Base-by-base conservation (phyloP, 495 filamentous ascomycete genomes). In the Aspergillus cavernicola region DNA sequence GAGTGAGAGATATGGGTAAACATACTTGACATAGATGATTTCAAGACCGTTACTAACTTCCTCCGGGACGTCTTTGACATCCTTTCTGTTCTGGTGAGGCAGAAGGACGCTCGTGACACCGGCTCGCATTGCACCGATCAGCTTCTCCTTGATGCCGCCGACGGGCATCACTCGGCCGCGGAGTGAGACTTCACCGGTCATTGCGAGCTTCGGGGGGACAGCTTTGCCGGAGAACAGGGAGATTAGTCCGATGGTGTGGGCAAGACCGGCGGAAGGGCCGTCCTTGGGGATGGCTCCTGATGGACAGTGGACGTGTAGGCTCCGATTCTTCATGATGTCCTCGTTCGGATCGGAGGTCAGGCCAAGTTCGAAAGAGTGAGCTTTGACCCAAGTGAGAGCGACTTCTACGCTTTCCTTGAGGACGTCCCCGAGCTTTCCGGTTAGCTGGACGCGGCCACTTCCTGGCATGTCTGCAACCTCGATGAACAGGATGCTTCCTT, bases 381-480 rank as follows among this genome's bases (percentile, higher is more conserved):
- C 88, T 70, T 96, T 96, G 29, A 99, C 93, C 93, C 93, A 97
- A 10, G 86, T 86, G 32, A 97, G 78, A 19, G 93, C 93, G 18
- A 99, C 93, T 66, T 97, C 92, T 35, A 97, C 95, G 56, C 86
- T 90, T 70, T 99, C 93, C 72, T 97, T 97, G 36, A 99, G 82
- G 16, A 97, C 93, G 65, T 96, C 91, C 52, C 93, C 95, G n/a
- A 99, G 83, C 64, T 96, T 99, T 41, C 93, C 93, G 13, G 93
- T 99, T n/a, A 97, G 82, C 71, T 97, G 92, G 40, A 99, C 87
- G 40, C 87, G 85, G 28, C 93, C 93, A 47, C 79, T 87, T 26
- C 93, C 93, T 11, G 93, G 93, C 92, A 97, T 97, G 65, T 96
- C 90, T 26, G 92, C 90, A 23, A 96, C 88, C 71, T 99, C 93